Conservation (phyloP, 2,329 filamentous ascomycete genomes). For the Pezicula neosporulosa region DNA sequence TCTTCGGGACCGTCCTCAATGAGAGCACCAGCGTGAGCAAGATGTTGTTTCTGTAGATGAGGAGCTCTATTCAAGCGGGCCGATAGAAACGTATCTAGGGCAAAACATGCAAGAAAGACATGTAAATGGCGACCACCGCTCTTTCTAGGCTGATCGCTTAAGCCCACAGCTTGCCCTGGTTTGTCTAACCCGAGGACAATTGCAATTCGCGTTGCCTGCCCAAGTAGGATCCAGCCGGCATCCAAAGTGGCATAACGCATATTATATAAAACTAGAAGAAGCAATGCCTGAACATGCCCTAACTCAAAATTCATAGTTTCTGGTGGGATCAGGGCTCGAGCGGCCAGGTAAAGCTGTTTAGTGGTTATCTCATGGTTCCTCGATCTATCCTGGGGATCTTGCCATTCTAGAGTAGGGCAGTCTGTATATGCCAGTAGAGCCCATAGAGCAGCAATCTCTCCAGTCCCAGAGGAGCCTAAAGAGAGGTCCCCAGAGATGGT, state of each 20-base stretch:
- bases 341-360: conserved; percentile 41
- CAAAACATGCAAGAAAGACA: conserved; percentile 50
- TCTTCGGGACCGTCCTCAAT: conserved; percentile 66
- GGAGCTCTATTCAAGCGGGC: conserved; percentile 43
- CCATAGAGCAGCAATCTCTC: conserved; percentile 52
- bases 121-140: conserved; percentile 18
- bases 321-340: conserved; percentile 40
- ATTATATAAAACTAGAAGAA: conserved; percentile 57
- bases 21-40: conserved; percentile 40
- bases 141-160: conserved; percentile 13
- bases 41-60: conserved; percentile 41
- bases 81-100: conserved; percentile 55
- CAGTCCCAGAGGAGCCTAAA: conserved; percentile 15
- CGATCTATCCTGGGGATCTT: not conserved
- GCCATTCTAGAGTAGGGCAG: conserved; percentile 37
- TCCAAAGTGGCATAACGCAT: conserved; percentile 49
- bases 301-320: conserved; percentile 42
- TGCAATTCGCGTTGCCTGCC: conserved; percentile 52
- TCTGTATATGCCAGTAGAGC: conserved; percentile 51
- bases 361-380: conserved; percentile 5
- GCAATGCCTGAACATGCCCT: conserved; percentile 45
- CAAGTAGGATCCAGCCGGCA: conserved; percentile 59
- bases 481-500: not conserved
- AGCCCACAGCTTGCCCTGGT: conserved; percentile 16
- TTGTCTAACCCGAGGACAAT: conserved; percentile 34